Evolutionary conservation across 495 filamentous ascomycete genomes (phyloP).

Genomic region (Xylaria acuta): DNA sequence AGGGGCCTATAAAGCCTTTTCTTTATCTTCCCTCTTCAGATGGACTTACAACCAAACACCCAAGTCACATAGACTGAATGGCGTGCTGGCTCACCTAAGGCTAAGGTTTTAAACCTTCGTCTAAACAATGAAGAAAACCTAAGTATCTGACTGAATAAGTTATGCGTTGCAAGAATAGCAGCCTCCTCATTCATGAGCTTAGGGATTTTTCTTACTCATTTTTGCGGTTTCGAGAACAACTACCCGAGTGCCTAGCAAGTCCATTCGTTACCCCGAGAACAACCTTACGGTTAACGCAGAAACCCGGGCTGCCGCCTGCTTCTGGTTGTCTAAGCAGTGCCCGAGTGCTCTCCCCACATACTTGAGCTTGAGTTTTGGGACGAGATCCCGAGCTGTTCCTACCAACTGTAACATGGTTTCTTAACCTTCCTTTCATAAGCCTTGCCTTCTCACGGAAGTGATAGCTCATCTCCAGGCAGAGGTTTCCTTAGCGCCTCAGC

Average conservation of each 20-base stretch:
- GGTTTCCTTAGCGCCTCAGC: background rate
- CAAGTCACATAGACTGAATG: background rate
- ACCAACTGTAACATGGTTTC: background rate
- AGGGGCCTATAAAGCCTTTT: background rate
- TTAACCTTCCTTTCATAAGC: background rate
- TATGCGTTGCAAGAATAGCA: background rate
- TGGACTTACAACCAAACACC: background rate
- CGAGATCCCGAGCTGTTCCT: background rate
- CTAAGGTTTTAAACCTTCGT: background rate
- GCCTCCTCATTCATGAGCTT: background rate
- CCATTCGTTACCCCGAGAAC: background rate
- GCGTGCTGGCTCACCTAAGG: background rate
- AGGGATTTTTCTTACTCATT: background rate
- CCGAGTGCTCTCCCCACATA: background rate
- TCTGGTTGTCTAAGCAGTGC: background rate
- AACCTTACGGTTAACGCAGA: background rate
- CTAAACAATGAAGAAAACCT: background rate
- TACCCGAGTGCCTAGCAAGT: background rate
- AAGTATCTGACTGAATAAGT: background rate
- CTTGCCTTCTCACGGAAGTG: background rate
- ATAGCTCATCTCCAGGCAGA: background rate
- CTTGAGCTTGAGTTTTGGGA: background rate
- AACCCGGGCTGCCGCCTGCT: background rate
- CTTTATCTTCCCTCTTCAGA: background rate
- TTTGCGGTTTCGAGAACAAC: background rate